Percentiles rank a stretch among this genome's conserved stretches.
phyloP scores from a whole-genome alignment of 129 eudicot species.

The Pulicaria dysenterica region DNA sequence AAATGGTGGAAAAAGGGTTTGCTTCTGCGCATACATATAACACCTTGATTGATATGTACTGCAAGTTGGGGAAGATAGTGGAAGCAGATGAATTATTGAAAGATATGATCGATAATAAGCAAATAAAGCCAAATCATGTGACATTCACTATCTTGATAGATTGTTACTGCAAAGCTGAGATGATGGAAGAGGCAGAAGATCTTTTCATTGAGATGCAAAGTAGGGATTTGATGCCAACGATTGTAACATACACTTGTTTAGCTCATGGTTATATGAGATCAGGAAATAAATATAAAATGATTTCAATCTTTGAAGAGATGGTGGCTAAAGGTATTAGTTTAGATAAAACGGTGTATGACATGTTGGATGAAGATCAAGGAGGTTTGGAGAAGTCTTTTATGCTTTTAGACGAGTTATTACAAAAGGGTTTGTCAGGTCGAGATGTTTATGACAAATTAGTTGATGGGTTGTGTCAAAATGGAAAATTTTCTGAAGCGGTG shows the following conservation, averaged over 20 bases:
- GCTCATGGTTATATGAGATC: slow-evolving; percentile 62
- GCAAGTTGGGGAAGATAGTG: slow-evolving; percentile 62
- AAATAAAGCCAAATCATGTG: slow-evolving; percentile 63
- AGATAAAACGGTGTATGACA: slow-evolving; percentile 55
- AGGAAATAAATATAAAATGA: slow-evolving; percentile 60
- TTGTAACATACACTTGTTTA: slow-evolving; percentile 76
- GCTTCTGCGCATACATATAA: slow-evolving; percentile 65
- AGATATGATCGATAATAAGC: slow-evolving; percentile 59
- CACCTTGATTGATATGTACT: slow-evolving; percentile 69
- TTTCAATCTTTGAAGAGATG: slow-evolving; percentile 63
- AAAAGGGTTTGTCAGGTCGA: slow-evolving; percentile 48
- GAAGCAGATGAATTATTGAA: slow-evolving; percentile 68
- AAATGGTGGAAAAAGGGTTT: slow-evolving; percentile 55
- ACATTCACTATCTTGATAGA: slow-evolving; percentile 76
- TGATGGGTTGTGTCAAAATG: slow-evolving; percentile 49
- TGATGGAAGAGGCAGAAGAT: slow-evolving; percentile 72
- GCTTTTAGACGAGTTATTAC: slow-evolving; percentile 55
- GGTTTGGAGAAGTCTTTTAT: slow-evolving; percentile 51
- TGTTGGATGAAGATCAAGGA: slow-evolving; percentile 65
- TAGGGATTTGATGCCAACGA: slow-evolving; percentile 62
- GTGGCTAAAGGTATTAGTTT: slow-evolving; percentile 68
- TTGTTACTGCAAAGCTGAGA: slow-evolving; percentile 59
- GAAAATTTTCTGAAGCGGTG: slow-evolving; percentile 50
- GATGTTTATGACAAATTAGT: slow-evolving; percentile 51
- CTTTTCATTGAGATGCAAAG: slow-evolving; percentile 74